These are phyloP conservation scores for Pachyrhizus erosus DNA, from an alignment of 306 rosid species.

Conservation along the genomic window DNA sequence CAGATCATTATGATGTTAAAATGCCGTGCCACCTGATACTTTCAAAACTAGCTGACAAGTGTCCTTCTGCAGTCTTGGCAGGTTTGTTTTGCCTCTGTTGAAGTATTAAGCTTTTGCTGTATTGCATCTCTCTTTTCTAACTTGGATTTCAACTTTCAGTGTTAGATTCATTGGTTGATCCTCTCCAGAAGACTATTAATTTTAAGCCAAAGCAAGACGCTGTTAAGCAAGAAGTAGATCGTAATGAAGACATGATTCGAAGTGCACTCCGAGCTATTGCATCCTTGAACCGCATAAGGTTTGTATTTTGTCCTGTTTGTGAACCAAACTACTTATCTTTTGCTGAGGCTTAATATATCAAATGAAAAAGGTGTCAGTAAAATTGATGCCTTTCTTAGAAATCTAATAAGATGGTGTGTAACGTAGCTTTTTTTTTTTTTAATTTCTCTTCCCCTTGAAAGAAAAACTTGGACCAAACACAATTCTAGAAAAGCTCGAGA, in stretches of 20 bases:
- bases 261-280: constrained; percentile 98
- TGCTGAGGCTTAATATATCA: constrained; percentile 6
- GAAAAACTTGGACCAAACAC: not conserved
- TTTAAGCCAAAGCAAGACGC: constrained; percentile 98
- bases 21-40: constrained; percentile 99
- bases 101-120: not conserved
- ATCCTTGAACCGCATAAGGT: constrained; percentile 94
- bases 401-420: not conserved
- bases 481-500: not conserved
- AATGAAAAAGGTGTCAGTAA: not conserved
- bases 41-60: constrained; percentile 94
- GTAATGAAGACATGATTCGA: constrained; percentile 99
- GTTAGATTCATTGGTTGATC: constrained; percentile 97
- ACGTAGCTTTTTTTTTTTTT: not conserved
- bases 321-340: constrained; percentile 10
- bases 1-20: constrained; percentile 99
- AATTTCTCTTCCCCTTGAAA: not conserved
- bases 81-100: constrained; percentile 60
- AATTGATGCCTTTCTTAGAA: not conserved
- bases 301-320: constrained; percentile 41
- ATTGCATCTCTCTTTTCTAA: constrained; percentile 26
- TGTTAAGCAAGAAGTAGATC: constrained; percentile 99
- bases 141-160: constrained; percentile 58
- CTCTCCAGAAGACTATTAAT: constrained; percentile 94
- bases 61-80: constrained; percentile 95